Percentiles rank a stretch among this genome's conserved stretches.
Evolutionary conservation across 31 red algal genomes (phyloP).

Genomic region (Asparagopsis taxiformis): DNA sequence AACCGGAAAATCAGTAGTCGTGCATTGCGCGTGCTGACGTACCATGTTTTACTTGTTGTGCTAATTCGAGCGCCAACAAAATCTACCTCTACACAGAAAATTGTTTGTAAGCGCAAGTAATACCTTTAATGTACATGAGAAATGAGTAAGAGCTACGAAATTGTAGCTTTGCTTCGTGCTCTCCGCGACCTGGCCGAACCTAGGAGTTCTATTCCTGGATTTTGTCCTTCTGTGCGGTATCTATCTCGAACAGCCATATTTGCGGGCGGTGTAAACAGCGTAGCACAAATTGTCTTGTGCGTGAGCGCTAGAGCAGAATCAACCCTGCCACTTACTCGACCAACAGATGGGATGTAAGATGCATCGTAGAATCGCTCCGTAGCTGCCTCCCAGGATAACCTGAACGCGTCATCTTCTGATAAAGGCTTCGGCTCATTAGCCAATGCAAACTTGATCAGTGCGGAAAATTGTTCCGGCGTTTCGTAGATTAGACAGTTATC

Average conservation of each 20-base stretch:
- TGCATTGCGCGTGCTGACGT: not conserved
- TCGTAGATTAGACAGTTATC: too few relatives aligned
- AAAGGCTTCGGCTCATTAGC: too few relatives aligned
- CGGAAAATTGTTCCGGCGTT: too few relatives aligned
- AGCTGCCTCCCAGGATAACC: too few relatives aligned
- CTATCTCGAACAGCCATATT: slow-evolving; percentile 49
- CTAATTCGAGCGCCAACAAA: not conserved
- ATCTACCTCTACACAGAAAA: not conserved
- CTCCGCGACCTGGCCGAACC: not conserved
- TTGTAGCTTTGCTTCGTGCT: not conserved
- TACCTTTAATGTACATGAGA: slow-evolving; percentile 3
- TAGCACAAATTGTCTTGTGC: slow-evolving; percentile 80
- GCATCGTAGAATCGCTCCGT: too few relatives aligned
- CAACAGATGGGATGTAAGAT: too few relatives aligned
- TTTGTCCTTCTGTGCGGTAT: slow-evolving; percentile 34
- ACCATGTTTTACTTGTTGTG: not conserved
- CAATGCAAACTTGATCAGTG: too few relatives aligned
- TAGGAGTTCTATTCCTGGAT: not conserved
- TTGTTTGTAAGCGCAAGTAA: not conserved
- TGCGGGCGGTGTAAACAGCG: slow-evolving; percentile 67
- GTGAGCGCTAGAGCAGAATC: slow-evolving; percentile 78
- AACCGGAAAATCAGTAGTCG: not conserved
- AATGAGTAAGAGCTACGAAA: not conserved
- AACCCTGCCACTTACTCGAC: slow-evolving; percentile 16
- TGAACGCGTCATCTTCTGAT: too few relatives aligned